These are phyloP conservation scores for Coemansia sp. DNA, from an alignment of 192 early-diverging fungal species.

Conservation along the genomic window DNA sequence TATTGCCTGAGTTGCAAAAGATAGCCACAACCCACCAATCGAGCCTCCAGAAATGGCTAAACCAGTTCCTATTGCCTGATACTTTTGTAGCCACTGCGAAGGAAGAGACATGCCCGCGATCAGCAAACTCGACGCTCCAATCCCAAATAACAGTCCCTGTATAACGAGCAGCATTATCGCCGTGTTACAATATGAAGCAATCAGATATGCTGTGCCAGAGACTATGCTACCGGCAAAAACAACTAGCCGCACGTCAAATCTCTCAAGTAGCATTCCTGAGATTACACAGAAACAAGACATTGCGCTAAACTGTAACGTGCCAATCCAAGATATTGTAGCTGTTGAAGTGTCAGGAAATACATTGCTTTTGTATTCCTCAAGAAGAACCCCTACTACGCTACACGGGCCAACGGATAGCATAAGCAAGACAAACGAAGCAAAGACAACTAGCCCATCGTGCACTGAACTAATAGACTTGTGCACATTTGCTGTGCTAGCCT, in stretches of 20 bases:
- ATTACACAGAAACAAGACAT: conserved; percentile 35
- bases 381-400: conserved; percentile 32
- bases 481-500: no score
- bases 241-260: conserved; percentile 15
- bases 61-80: conserved; percentile 68
- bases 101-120: conserved; percentile 65
- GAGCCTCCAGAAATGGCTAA: conserved; percentile 68
- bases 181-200: conserved; percentile 31
- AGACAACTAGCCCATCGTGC: conserved; percentile 9
- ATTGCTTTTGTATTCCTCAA: conserved; percentile 24
- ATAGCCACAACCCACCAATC: conserved; percentile 68
- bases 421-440: conserved; percentile 25
- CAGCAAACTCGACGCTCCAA: conserved; percentile 59
- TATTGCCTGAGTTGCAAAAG: conserved; percentile 57
- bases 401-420: conserved; percentile 30
- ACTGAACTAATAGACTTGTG: no score
- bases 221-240: conserved; percentile 11
- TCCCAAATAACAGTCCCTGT: conserved; percentile 73
- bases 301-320: conserved; percentile 31
- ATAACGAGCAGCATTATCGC: conserved; percentile 66
- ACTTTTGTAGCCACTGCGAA: conserved; percentile 69
- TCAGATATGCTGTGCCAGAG: conserved; percentile 16
- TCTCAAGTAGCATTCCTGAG: conserved; percentile 34
- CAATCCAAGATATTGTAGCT: conserved; percentile 45
- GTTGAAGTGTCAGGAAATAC: conserved; percentile 26